Percentiles rank a stretch among this genome's conserved stretches.
These are phyloP conservation scores for Hypoxylon sp. DNA, from an alignment of 2,329 filamentous ascomycete species.

Conservation along the genomic window DNA sequence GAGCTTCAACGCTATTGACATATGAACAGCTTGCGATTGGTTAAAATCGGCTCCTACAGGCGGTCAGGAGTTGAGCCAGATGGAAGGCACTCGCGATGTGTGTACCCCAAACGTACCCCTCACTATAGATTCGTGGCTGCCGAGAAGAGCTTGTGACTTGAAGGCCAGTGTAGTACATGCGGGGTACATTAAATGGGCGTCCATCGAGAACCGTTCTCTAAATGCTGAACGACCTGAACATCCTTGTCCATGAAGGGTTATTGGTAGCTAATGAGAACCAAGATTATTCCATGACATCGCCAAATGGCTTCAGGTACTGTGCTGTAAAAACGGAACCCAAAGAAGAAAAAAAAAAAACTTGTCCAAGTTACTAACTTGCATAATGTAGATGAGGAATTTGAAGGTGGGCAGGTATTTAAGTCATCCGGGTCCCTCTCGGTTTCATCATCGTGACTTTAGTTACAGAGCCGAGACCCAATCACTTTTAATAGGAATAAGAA, in stretches of 20 bases:
- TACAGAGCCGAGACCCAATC: slow-evolving; percentile 33
- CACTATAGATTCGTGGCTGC: slow-evolving; percentile 22
- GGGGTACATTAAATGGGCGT: slow-evolving; percentile 36
- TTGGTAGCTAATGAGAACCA: slow-evolving; percentile 45
- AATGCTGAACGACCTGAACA: slow-evolving; percentile 22
- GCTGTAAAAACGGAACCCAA: slow-evolving; percentile 15
- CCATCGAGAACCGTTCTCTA: slow-evolving; percentile 11
- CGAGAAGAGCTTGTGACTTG: slow-evolving; percentile 29
- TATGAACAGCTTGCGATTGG: slow-evolving; percentile 36
- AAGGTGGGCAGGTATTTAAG: slow-evolving; percentile 37
- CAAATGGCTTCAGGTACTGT: slow-evolving; percentile 40
- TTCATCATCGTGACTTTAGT: slow-evolving; percentile 45
- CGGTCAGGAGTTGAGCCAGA: slow-evolving; percentile 20
- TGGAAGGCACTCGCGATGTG: slow-evolving; percentile 13
- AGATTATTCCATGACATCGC: slow-evolving; percentile 47
- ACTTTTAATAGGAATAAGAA: slow-evolving; percentile 7
- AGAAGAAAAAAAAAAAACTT: slow-evolving; percentile 17
- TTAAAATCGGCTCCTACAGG: slow-evolving; percentile 19
- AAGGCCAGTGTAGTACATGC: slow-evolving; percentile 31
- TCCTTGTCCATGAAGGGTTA: slow-evolving; percentile 33
- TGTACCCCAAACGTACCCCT: slow-evolving; percentile 40
- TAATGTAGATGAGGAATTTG: slow-evolving; percentile 8
- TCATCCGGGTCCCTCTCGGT: slow-evolving; percentile 39
- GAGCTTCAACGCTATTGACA: slow-evolving; percentile 29
- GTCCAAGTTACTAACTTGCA: slow-evolving; percentile 26